These are phyloP conservation scores for Apiotrichum siamense DNA, from an alignment of 1,284 basidiomycete genomes.

Conservation along the genomic window DNA sequence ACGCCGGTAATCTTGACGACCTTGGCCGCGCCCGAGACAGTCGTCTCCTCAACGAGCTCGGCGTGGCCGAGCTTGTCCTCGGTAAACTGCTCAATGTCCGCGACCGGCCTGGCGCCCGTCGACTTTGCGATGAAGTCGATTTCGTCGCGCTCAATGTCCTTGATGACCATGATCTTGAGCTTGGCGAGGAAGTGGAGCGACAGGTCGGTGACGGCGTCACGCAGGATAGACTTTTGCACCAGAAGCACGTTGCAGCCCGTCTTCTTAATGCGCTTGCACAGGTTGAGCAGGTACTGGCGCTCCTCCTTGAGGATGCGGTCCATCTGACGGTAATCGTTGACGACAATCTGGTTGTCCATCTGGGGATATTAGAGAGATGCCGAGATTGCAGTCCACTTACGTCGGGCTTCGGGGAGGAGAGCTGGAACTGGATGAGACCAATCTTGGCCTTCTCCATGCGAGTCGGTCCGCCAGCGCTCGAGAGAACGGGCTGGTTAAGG, in stretches of 20 bases:
- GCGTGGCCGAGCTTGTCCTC: constrained; percentile 98
- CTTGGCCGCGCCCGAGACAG: constrained; percentile 76
- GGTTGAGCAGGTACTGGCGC: constrained; percentile 93
- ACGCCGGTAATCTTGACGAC: constrained; percentile 93
- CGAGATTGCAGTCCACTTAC: neutral
- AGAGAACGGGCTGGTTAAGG: constrained; percentile 89
- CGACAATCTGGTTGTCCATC: constrained; percentile 99
- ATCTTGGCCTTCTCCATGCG: constrained; percentile 99
- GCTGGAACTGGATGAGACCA: constrained; percentile 96
- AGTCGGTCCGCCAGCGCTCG: constrained; percentile 84
- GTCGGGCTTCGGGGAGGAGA: constrained; percentile 96
- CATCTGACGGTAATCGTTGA: constrained; percentile 99
- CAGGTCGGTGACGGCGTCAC: constrained; percentile 96
- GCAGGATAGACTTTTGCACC: constrained; percentile 98
- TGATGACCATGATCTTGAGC: constrained; percentile 93
- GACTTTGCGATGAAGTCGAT: constrained; percentile 96
- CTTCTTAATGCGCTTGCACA: constrained; percentile 99
- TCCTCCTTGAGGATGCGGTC: constrained; percentile 99
- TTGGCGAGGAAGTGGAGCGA: constrained; percentile 98
- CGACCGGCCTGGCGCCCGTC: constrained; percentile 89
- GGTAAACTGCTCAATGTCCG: constrained; percentile 97
- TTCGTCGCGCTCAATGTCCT: constrained; percentile 98
- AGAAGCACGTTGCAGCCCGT: constrained; percentile 97
- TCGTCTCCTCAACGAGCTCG: constrained; percentile 88
- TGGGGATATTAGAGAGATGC: neutral